Base-by-base conservation (phyloP, 2,329 filamentous ascomycete genomes). In the Tolypocladium ovalisporum region DNA sequence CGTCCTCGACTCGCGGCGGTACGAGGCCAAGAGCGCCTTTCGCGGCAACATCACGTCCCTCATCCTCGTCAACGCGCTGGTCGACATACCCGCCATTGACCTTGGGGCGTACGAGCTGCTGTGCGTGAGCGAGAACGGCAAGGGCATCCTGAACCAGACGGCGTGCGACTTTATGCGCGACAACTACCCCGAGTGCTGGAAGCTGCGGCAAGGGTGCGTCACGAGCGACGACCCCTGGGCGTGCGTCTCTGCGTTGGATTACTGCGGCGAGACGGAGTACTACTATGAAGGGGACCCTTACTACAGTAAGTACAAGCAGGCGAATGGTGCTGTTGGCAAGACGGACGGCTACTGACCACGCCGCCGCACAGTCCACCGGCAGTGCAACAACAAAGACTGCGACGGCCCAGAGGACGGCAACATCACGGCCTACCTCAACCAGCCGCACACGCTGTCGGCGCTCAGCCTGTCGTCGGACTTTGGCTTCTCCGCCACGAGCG, bases 41-140 rank as follows among this genome's bases (percentile, higher is more conserved):
- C 56, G 59, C 56, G 59, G 59, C 12, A 40, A 58, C 9, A 57
- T 61, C 32, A 54, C 52, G 24, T 57, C 56, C 2, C 35, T 61
- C 29, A 55, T 59, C 39, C 52, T 59, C 8, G 58, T 60, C 10
- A 56, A 60, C 56, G 58, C 58, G n/a, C 13, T 60, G 1, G 19
- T 61, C 13, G 60, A 61, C 53, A 56, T 56, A 22, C 54, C 59
- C 4, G 56, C 51, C 29, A 47, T 49, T 32, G 51, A 53, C 29
- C 34, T 59, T 12, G 59, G 59, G 4, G 35, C 55, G 32, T 56
- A 56, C 24, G 51, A 56, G 51, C 55, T 56, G n/a, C n/a, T 56
- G 22, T 56, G 55, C 47, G 34, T 49, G n/a, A 49, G 51, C 35
- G 44, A 34, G 17, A 35, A 40, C 34, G 27, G 37, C n/a, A 27